These are phyloP conservation scores for Scutellaria minor DNA, from an alignment of 257 asterid genomes.

Conservation along the genomic window DNA sequence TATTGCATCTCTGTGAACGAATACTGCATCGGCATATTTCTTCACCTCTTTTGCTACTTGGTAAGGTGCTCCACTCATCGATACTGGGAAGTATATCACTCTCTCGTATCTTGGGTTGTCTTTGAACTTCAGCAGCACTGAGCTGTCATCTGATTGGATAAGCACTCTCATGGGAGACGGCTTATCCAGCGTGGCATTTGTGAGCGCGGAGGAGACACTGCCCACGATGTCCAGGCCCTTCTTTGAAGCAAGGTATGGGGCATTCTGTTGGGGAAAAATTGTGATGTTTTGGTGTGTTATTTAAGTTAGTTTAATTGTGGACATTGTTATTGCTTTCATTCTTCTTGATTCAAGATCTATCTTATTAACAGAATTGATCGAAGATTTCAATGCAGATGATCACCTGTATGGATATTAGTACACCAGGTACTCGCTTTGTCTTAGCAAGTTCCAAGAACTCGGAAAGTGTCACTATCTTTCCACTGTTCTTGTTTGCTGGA, in stretches of 20 bases:
- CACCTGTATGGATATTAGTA: slow-evolving; percentile 58
- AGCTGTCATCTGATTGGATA: slow-evolving; percentile 73
- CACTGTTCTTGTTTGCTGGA: slow-evolving; percentile 68
- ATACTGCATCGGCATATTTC: slow-evolving; percentile 79
- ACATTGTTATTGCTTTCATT: no score
- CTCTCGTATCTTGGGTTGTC: slow-evolving; percentile 53
- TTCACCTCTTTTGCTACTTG: slow-evolving; percentile 63
- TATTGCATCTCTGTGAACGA: slow-evolving; percentile 58
- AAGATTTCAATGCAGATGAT: no score
- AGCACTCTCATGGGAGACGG: slow-evolving; percentile 59
- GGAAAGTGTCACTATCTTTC: slow-evolving; percentile 64
- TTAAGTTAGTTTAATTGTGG: no score
- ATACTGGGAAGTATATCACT: slow-evolving; percentile 50
- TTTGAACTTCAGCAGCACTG: slow-evolving; percentile 65
- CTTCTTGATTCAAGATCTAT: neutral
- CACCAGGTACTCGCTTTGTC: slow-evolving; percentile 56
- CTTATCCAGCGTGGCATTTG: slow-evolving; percentile 66
- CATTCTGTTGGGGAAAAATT: slow-evolving; percentile 52
- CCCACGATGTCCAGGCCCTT: slow-evolving; percentile 66
- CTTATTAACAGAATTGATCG: no score
- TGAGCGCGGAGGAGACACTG: slow-evolving; percentile 57
- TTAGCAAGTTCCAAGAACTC: slow-evolving; percentile 78
- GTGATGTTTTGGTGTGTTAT: neutral
- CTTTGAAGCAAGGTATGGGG: slow-evolving; percentile 66
- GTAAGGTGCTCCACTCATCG: slow-evolving; percentile 51